Evolutionary conservation across 108 stramenopile genomes (phyloP), one percentile per base, ranked within the genome.

Genomic region (Skeletonema grethae): DNA sequence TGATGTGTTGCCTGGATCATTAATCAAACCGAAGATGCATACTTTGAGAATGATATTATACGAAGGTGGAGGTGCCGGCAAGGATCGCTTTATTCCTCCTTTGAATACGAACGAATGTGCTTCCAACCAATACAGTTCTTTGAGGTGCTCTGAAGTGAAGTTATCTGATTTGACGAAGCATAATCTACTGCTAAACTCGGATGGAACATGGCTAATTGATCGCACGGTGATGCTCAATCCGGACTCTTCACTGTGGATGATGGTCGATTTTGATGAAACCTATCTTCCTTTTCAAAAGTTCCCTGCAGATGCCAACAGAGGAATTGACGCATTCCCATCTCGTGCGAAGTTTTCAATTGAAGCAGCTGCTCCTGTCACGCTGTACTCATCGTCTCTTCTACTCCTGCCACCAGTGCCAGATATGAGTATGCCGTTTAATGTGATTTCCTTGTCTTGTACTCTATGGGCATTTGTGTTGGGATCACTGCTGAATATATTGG

Each of bases 371-470:
- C 73, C 56, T 68, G 59, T 65, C 22, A 83, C 62, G 28, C 61
- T 94, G 25, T 87, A 82, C 56, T 90, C 90, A 18, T 68, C 90
- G 50, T 79, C 89, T 0, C 45, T 89, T 15, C 60, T 95, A 8
- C 18, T 95, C 3, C 66, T 90, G 16, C 90, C 91, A 58, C 95
- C 95, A 1, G 85, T 94, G 58, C 95, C 95, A 7, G 97, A 97
- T 77, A 86, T 95, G 88, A 92, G 90, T 72, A 97, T 97, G 97
- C 95, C 95, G 11, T 97, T 96, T 80, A 97, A 97, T 82, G 97
- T 97, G 55, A 85, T 96, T 41, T 90, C 91, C 28, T 56, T 97
- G 29, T 86, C 87, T 16, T 95, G 93, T 63, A 95, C 90, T 13
- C 55, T 96, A 29, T 87, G 91, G 69, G 95, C 95, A 9, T 96